phyloP scores from a whole-genome alignment of 2,329 filamentous ascomycete genomes.

The Xylariomycetidae sp. region DNA sequence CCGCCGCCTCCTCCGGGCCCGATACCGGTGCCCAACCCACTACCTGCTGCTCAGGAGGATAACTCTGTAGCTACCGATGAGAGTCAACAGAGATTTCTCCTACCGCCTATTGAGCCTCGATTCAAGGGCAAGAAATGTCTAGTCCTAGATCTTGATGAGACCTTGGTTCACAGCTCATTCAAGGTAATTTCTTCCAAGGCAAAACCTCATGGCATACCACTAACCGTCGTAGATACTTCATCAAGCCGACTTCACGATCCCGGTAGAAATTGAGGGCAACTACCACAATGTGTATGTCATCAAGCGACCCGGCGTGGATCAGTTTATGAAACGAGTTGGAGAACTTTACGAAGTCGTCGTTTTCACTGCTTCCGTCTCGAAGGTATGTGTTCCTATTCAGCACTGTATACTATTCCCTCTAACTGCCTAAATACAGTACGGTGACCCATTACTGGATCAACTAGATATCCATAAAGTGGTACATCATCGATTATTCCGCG shows the following conservation, averaged over 20 bases:
- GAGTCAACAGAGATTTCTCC: slow-evolving; percentile 60
- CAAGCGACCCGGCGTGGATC: slow-evolving; percentile 95
- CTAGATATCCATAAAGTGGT: slow-evolving; percentile 96
- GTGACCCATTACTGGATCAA: slow-evolving; percentile 91
- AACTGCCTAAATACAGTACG: slow-evolving; percentile 59
- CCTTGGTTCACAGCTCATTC: slow-evolving; percentile 96
- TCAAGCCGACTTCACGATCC: slow-evolving; percentile 97
- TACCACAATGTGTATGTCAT: slow-evolving; percentile 99
- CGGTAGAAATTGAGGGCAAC: slow-evolving; percentile 97
- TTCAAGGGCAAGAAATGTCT: slow-evolving; percentile 88
- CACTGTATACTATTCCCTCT: slow-evolving; percentile 11
- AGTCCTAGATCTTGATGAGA: slow-evolving; percentile 93
- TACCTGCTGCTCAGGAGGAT: slow-evolving; percentile 33
- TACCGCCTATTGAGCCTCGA: slow-evolving; percentile 77
- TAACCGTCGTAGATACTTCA: slow-evolving; percentile 71
- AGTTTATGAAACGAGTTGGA: slow-evolving; percentile 97
- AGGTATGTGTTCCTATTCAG: slow-evolving; percentile 56
- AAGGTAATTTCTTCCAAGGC: slow-evolving; percentile 59
- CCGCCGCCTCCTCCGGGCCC: slow-evolving; percentile 45
- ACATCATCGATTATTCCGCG: slow-evolving; percentile 91
- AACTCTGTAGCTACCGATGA: slow-evolving; percentile 40
- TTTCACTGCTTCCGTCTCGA: slow-evolving; percentile 96
- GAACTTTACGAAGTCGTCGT: slow-evolving; percentile 98
- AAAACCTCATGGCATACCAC: neutral
- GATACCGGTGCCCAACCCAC: slow-evolving; percentile 29